phyloP scores from a whole-genome alignment of 441 rosid genomes.

The Pelargonium citronellum region DNA sequence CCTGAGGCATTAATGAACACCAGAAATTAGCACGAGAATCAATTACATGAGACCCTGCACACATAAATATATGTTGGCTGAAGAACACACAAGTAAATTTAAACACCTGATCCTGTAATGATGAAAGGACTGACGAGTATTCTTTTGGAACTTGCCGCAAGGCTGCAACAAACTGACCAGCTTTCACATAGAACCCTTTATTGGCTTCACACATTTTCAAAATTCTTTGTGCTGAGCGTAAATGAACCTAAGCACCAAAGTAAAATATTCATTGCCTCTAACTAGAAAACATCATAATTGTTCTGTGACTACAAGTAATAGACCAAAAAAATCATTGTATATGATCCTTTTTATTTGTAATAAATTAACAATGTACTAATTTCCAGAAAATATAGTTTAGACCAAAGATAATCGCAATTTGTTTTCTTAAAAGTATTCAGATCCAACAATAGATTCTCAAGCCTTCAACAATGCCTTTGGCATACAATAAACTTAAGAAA shows the following conservation, averaged over 20 bases:
- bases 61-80: background rate
- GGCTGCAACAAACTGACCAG: constrained; percentile 83
- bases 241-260: constrained; percentile 48
- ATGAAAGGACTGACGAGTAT: constrained; percentile 57
- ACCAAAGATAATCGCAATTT: too few species aligned
- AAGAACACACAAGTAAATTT: background rate
- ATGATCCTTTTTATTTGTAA: too few species aligned
- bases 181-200: constrained; percentile 85
- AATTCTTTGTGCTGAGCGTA: constrained; percentile 70
- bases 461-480: too few species aligned
- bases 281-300: background rate
- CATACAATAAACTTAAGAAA: too few species aligned
- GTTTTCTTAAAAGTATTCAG: too few species aligned
- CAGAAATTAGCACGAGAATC: constrained; percentile 20
- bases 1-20: constrained; percentile 35
- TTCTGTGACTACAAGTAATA: background rate
- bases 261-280: background rate
- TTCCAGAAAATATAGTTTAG: too few species aligned
- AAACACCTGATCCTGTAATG: constrained; percentile 73
- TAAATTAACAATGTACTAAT: too few species aligned
- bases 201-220: constrained; percentile 62
- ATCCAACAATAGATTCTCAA: too few species aligned
- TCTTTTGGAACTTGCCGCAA: constrained; percentile 72
- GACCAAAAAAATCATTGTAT: too few species aligned
- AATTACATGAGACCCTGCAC: constrained; percentile 14